These are phyloP conservation scores for Leccinum rimulosum DNA, from an alignment of 768 basidiomycete species.

Conservation along the genomic window DNA sequence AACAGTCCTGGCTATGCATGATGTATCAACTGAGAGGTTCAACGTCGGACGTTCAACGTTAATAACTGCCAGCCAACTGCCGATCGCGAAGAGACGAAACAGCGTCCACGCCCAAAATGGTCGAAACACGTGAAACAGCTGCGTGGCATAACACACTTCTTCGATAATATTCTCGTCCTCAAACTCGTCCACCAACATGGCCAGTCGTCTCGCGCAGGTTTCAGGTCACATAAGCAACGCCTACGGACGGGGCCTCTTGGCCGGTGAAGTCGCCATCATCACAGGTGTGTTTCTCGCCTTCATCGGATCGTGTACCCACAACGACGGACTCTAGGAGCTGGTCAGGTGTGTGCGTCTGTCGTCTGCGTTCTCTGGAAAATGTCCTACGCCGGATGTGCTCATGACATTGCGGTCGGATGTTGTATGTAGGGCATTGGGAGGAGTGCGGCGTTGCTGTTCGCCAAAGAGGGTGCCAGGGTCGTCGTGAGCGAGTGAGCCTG, in stretches of 20 bases:
- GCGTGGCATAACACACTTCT: too few relatives aligned
- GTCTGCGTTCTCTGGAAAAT: neutral
- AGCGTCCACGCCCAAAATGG: neutral
- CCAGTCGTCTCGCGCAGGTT: conserved; percentile 63
- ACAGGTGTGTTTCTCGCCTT: conserved; percentile 52
- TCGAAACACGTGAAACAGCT: neutral
- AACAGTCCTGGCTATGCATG: neutral
- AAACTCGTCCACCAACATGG: conserved; percentile 29
- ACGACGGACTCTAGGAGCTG: conserved; percentile 52
- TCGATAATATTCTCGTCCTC: neutral
- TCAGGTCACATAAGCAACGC: conserved; percentile 63
- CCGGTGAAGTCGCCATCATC: conserved; percentile 80
- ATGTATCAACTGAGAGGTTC: neutral
- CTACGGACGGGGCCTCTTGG: conserved; percentile 54
- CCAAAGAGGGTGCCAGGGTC: conserved; percentile 83
- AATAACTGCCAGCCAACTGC: neutral
- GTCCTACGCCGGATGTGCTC: too few relatives aligned
- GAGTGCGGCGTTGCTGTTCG: conserved; percentile 71
- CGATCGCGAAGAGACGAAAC: neutral
- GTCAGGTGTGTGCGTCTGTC: conserved; percentile 55
- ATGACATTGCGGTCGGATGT: neutral
- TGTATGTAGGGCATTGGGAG: conserved; percentile 71
- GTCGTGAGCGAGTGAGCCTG: conserved; percentile 72
- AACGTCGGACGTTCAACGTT: too few relatives aligned
- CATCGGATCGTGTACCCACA: neutral